Evolutionary conservation across 2,329 filamentous ascomycete species (phyloP).

Genomic region (Ploettnerulaceae sp.): DNA sequence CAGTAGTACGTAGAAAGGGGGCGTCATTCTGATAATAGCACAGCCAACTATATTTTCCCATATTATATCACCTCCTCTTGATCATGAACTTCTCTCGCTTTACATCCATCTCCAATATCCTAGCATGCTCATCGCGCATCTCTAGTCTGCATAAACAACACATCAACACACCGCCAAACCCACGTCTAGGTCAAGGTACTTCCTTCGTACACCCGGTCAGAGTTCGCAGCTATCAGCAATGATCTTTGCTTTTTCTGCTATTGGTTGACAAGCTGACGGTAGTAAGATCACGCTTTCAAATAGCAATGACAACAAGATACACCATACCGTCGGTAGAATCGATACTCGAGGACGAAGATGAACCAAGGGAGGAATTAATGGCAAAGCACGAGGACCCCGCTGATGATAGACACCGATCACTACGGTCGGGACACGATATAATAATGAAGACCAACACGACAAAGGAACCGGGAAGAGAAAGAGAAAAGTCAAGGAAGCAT

Average conservation of each 20-base stretch:
- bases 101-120: slow-evolving; percentile 7
- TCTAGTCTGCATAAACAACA: slow-evolving; percentile 16
- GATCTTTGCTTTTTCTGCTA: slow-evolving; percentile 18
- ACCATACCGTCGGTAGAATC: slow-evolving; percentile 25
- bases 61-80: slow-evolving; percentile 6
- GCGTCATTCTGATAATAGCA: slow-evolving; percentile 7
- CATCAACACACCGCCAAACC: slow-evolving; percentile 23
- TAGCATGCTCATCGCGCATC: slow-evolving; percentile 19
- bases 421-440: slow-evolving; percentile 13
- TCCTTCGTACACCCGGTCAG: slow-evolving; percentile 10
- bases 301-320: slow-evolving; percentile 29
- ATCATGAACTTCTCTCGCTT: slow-evolving; percentile 20
- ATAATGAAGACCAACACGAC: slow-evolving; percentile 24
- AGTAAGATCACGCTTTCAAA: slow-evolving; percentile 6
- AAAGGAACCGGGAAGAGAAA: slow-evolving; percentile 23
- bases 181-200: slow-evolving; percentile 21
- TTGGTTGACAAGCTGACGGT: slow-evolving; percentile 13
- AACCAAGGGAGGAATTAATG: slow-evolving; percentile 22
- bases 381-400: slow-evolving; percentile 13
- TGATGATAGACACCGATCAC: slow-evolving; percentile 13
- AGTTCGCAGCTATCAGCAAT: slow-evolving; percentile 2
- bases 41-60: slow-evolving; percentile 5
- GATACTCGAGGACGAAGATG: slow-evolving; percentile 31
- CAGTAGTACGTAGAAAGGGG: not conserved
- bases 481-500: slow-evolving; percentile 21